Conservation (phyloP, 1,139 yeast genomes). For the Nakaseomyces sp. region DNA sequence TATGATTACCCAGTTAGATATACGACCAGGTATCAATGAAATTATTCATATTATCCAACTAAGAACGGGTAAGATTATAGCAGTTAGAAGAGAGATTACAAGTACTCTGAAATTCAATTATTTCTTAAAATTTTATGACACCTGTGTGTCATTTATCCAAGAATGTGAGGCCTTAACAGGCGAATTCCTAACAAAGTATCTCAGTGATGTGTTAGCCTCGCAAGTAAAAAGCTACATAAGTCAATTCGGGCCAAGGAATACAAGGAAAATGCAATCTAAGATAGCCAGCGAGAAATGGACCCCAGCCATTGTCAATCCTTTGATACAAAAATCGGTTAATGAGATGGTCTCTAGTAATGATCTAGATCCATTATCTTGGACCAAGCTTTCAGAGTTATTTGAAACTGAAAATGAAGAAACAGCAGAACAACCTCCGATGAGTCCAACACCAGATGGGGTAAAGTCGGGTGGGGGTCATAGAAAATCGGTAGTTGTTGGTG, state of each 20-base stretch:
- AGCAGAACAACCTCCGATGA: conserved; percentile 10
- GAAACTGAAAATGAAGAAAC: conserved; percentile 9
- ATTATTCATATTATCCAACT: conserved; percentile 68
- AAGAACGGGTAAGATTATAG: conserved; percentile 68
- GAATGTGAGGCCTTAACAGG: conserved; percentile 87
- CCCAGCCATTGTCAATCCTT: conserved; percentile 46
- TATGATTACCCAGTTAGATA: conserved; percentile 53
- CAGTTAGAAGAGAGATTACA: conserved; percentile 67
- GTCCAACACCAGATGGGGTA: conserved; percentile 2
- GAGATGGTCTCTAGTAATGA: conserved; percentile 46
- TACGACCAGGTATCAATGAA: conserved; percentile 43
- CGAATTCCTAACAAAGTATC: conserved; percentile 48
- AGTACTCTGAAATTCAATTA: conserved; percentile 45
- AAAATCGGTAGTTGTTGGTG: conserved; percentile 36
- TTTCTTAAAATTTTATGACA: conserved; percentile 58
- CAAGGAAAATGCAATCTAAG: conserved; percentile 37
- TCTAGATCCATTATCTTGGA: conserved; percentile 47
- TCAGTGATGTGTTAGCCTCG: conserved; percentile 58
- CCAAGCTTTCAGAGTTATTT: conserved; percentile 33
- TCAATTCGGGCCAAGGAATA: conserved; percentile 46
- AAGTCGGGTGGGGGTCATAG: conserved; percentile 28
- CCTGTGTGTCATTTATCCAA: conserved; percentile 60
- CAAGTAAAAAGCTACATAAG: conserved; percentile 57
- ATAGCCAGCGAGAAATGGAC: conserved; percentile 76
- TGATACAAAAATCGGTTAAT: conserved; percentile 46